A percentile compares a stretch with the other conserved stretches of the same genome.
Conservation (phyloP, 192 early-diverging fungal genomes). For the Coemansia sp. region DNA sequence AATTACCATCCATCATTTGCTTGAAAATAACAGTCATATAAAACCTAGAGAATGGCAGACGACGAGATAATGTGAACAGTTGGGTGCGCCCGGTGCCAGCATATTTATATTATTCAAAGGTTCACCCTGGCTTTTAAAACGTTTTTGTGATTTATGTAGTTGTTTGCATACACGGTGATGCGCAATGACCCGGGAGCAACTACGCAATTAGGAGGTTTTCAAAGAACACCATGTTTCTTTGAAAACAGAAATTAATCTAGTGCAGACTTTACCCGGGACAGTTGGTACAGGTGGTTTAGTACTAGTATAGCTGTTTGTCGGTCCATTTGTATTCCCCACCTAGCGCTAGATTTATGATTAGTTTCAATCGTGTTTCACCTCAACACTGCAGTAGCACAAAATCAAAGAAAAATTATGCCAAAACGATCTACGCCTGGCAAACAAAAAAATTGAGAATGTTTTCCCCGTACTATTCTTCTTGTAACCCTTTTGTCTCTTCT, state of each 20-base stretch:
- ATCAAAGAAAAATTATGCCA: too few relatives aligned
- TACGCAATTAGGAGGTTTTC: neutral
- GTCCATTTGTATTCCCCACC: too few relatives aligned
- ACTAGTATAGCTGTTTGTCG: too few relatives aligned
- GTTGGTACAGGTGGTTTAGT: neutral
- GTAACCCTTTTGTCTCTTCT: neutral
- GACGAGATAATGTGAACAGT: too few relatives aligned
- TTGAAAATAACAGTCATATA: neutral
- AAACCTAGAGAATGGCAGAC: too few relatives aligned
- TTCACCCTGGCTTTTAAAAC: neutral
- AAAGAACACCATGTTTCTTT: neutral
- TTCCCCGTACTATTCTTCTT: too few relatives aligned
- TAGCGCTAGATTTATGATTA: too few relatives aligned
- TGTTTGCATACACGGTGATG: neutral
- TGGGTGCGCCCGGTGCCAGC: too few relatives aligned
- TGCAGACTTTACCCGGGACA: neutral
- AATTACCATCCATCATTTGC: neutral
- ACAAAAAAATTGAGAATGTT: too few relatives aligned
- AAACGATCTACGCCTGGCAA: too few relatives aligned
- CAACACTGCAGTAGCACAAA: too few relatives aligned
- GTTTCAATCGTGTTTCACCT: too few relatives aligned
- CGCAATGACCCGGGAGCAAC: neutral
- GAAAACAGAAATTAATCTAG: neutral
- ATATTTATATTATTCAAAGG: neutral
- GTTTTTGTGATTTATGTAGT: neutral